Conservation (phyloP, 495 filamentous ascomycete species). For the Aspergillus mulundensis region DNA sequence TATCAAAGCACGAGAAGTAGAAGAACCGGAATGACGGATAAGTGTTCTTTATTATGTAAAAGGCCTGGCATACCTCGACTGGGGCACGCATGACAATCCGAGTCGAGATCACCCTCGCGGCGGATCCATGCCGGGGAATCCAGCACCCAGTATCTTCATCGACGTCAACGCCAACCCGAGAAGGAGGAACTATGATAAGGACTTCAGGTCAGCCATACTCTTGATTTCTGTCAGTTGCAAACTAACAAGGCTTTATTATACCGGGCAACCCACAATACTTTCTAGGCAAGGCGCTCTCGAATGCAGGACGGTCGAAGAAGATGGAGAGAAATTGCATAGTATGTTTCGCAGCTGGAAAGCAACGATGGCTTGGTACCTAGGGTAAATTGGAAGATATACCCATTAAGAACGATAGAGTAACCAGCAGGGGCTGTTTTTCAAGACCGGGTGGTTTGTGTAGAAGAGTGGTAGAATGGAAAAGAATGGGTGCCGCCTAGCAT, state of each 20-base stretch:
- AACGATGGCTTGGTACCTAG: neutral
- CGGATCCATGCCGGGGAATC: slow-evolving; percentile 6
- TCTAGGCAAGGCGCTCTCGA: neutral
- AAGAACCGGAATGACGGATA: neutral
- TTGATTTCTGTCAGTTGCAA: neutral
- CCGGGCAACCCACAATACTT: neutral
- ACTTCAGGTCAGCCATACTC: neutral
- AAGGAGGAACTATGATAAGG: neutral
- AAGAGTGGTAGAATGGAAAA: neutral
- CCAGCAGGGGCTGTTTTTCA: neutral
- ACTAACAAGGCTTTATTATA: neutral
- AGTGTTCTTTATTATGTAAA: slow-evolving; percentile 2
- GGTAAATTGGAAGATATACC: neutral
- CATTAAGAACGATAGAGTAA: neutral
- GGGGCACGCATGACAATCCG: neutral
- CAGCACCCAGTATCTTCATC: neutral
- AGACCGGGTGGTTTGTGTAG: neutral
- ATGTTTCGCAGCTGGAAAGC: neutral
- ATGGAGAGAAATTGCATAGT: neutral
- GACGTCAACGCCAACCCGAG: neutral
- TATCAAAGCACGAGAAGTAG: neutral
- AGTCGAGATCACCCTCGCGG: slow-evolving; percentile 9
- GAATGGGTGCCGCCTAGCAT: neutral
- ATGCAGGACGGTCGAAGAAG: neutral
- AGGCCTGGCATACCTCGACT: slow-evolving; percentile 3